Conservation (phyloP, 169 alveolate genomes). For the Perkinsus marinus region DNA sequence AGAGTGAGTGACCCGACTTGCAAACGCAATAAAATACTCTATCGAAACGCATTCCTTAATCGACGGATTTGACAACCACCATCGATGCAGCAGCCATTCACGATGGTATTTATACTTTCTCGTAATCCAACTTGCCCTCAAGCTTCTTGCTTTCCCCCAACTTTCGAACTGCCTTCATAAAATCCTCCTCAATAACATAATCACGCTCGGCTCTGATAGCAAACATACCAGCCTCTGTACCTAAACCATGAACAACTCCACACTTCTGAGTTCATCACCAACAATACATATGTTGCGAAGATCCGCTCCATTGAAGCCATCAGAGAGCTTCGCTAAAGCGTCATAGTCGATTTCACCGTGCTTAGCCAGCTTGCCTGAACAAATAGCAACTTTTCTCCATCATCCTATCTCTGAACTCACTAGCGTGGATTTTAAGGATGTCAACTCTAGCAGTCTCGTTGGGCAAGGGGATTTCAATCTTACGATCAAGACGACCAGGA, state of each 20-base stretch:
- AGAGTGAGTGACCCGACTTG: too few species aligned
- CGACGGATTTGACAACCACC: too few species aligned
- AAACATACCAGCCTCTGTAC: constrained; percentile 65
- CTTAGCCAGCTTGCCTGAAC: constrained; percentile 63
- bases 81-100: too few species aligned
- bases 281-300: constrained; percentile 91
- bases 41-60: too few species aligned
- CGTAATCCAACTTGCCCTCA: constrained; percentile 87
- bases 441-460: constrained; percentile 88
- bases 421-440: constrained; percentile 88
- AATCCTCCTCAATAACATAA: constrained; percentile 94
- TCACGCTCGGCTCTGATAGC: constrained; percentile 97
- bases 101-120: constrained; percentile 38
- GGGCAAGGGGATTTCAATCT: constrained; percentile 97
- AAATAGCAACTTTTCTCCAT: not conserved
- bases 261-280: not conserved
- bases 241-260: too few species aligned
- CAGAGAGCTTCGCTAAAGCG: constrained; percentile 83
- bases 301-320: constrained; percentile 98
- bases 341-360: constrained; percentile 89
- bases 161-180: constrained; percentile 93
- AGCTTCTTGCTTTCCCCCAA: constrained; percentile 85
- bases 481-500: constrained; percentile 98
- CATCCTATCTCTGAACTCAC: constrained; percentile 6
- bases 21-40: too few species aligned